Conservation (phyloP, 2,329 filamentous ascomycete species). For the Ophiostoma montium region DNA sequence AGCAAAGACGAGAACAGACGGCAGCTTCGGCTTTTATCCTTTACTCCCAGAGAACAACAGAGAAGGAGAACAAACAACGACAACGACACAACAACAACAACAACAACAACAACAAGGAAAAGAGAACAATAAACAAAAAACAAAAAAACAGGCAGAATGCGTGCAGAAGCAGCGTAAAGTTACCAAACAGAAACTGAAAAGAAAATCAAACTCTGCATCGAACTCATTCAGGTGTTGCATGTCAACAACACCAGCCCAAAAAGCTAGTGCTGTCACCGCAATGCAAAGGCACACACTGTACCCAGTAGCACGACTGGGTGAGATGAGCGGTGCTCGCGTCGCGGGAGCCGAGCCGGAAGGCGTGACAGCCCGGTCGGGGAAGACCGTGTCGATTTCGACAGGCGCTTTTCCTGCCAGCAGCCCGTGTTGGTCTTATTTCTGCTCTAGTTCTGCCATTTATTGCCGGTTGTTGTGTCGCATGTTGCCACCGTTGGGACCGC, state of each 20-base stretch:
- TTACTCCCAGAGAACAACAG: conserved; percentile 1
- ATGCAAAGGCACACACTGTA: too few relatives aligned
- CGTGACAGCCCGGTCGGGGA: too few relatives aligned
- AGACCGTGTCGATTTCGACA: too few relatives aligned
- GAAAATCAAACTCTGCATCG: not conserved
- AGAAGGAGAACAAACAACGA: not conserved
- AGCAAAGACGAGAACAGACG: conserved; percentile 1
- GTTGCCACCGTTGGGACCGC: conserved; percentile 31
- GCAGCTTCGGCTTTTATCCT: conserved; percentile 2
- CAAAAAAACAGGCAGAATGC: not conserved
- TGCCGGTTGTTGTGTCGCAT: conserved; percentile 36
- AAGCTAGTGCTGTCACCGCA: too few relatives aligned
- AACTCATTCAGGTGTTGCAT: not conserved
- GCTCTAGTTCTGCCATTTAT: conserved; percentile 28
- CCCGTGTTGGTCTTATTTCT: not conserved
- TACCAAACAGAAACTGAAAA: not conserved
- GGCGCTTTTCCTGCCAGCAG: not conserved
- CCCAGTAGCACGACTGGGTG: too few relatives aligned
- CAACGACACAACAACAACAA: not conserved
- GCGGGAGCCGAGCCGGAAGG: too few relatives aligned
- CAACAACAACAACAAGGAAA: not conserved
- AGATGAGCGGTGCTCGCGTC: too few relatives aligned
- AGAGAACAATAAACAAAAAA: not conserved
- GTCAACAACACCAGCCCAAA: not conserved
- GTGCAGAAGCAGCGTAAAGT: not conserved